Base-by-base conservation (phyloP, 208 protist genomes). In the Trypanosoma conorhini region DNA sequence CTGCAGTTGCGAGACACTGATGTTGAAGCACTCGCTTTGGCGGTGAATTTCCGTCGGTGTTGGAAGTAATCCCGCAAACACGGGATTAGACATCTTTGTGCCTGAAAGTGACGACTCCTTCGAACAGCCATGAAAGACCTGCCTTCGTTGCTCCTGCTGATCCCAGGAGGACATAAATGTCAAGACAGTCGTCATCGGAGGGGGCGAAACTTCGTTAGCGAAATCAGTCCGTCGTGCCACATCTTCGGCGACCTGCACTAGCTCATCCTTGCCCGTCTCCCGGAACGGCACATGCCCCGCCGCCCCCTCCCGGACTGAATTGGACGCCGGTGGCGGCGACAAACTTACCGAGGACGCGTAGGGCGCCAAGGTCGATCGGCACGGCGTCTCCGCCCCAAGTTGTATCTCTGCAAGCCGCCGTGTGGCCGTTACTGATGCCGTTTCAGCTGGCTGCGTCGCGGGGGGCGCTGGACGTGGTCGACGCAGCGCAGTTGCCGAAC, bases 1-100 rank as follows among this genome's bases (percentile, higher is more conserved):
- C 69, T 89, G 79, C 44, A 89, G 57, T 48, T 92, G 83, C 2
- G 69, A 62, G 15, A 89, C 76, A 58, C 61, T 80, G n/a, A 89
- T 76, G 75, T 86, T 74, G 65, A 85, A 88, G 62, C 67, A 64
- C 19, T 77, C 69, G 24, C 68, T 54, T 28, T 79, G 76, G 31
- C 75, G 78, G 55, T 88, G 86, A 66, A 89, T 51, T 73, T 88
- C 83, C 42, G 80, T 57, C 17, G 81, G 79, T 3, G 78, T 81
- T 5, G 78, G 76, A 51, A 92, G 65, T 61, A 79, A 58, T n/a
- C 80, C 81, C 0, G 83, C 76, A 68, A 82, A 86, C 15, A 82
- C 44, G 13, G 78, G 68, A 26, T 54, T 57, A 12, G 54, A 22
- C 28, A 1, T 42, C 72, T 0, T 57, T 13, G 24, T 46, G 50